phyloP scores from a whole-genome alignment of 306 rosid genomes.

The Quillaja saponaria region DNA sequence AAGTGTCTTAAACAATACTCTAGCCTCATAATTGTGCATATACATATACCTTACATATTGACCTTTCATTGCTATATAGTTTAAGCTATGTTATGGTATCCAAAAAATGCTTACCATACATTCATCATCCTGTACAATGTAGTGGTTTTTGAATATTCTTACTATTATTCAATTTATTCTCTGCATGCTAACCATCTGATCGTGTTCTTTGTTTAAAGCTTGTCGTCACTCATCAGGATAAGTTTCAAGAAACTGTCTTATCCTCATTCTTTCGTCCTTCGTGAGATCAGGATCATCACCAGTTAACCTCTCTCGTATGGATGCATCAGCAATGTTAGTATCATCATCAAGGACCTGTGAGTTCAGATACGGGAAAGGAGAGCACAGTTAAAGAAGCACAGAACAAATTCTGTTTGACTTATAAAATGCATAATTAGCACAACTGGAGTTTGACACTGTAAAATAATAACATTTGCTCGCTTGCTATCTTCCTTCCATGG shows the following conservation, averaged over 20 bases:
- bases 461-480: background rate
- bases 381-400: conserved; percentile 18
- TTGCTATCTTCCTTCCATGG: background rate
- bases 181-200: conserved; percentile 30
- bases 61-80: conserved; percentile 9
- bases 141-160: background rate
- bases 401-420: conserved; percentile 9
- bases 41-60: background rate
- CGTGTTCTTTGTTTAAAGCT: conserved; percentile 30
- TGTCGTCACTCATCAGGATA: conserved; percentile 40
- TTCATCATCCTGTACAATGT: too few species aligned
- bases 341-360: conserved; percentile 62
- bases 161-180: background rate
- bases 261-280: conserved; percentile 54
- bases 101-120: background rate
- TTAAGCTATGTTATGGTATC: background rate
- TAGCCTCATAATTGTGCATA: too few species aligned
- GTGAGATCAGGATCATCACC: conserved; percentile 72
- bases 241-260: conserved; percentile 65
- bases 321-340: conserved; percentile 37
- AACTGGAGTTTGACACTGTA: background rate
- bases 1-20: too few species aligned
- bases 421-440: background rate
- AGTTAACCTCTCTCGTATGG: conserved; percentile 51
- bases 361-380: conserved; percentile 8